Percentiles rank a stretch among this genome's conserved stretches.
These are phyloP conservation scores for Podila epicladia DNA, from an alignment of 192 early-diverging fungal species.

Conservation along the genomic window DNA sequence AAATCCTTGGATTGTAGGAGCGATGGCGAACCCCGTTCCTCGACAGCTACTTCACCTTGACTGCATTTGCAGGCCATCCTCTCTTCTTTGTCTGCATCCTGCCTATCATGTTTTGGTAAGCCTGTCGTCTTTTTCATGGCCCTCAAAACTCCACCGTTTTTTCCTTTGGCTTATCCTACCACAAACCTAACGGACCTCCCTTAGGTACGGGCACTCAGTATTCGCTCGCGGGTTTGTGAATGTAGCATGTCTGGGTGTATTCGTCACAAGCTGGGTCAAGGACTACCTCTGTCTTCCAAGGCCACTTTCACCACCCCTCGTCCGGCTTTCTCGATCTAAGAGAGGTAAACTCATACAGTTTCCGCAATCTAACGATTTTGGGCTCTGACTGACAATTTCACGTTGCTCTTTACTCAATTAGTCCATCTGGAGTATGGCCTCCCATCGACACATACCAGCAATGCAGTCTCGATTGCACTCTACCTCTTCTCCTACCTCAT, in stretches of 20 bases:
- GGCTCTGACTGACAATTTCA: no score
- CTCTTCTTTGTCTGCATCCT: slow-evolving; percentile 85
- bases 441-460: slow-evolving; percentile 90
- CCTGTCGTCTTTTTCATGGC: no score
- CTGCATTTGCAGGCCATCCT: slow-evolving; percentile 86
- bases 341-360: slow-evolving; percentile 8
- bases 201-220: slow-evolving; percentile 64
- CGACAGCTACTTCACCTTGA: slow-evolving; percentile 75
- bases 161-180: no score
- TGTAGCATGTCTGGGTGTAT: slow-evolving; percentile 43
- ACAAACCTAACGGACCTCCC: not conserved
- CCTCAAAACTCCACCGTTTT: no score
- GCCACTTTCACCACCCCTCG: slow-evolving; percentile 80
- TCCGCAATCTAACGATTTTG: no score
- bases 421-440: slow-evolving; percentile 91
- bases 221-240: slow-evolving; percentile 63
- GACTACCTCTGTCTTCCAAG: slow-evolving; percentile 88
- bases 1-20: slow-evolving; percentile 22
- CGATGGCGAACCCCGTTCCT: slow-evolving; percentile 58
- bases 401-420: slow-evolving; percentile 59
- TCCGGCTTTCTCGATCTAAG: slow-evolving; percentile 57
- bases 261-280: slow-evolving; percentile 58
- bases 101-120: slow-evolving; percentile 77
- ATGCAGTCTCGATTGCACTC: slow-evolving; percentile 77
- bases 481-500: slow-evolving; percentile 59